A percentile compares a stretch with the other conserved stretches of the same genome.
Conservation (phyloP, 2,329 filamentous ascomycete genomes). For the Penicillium sp. region DNA sequence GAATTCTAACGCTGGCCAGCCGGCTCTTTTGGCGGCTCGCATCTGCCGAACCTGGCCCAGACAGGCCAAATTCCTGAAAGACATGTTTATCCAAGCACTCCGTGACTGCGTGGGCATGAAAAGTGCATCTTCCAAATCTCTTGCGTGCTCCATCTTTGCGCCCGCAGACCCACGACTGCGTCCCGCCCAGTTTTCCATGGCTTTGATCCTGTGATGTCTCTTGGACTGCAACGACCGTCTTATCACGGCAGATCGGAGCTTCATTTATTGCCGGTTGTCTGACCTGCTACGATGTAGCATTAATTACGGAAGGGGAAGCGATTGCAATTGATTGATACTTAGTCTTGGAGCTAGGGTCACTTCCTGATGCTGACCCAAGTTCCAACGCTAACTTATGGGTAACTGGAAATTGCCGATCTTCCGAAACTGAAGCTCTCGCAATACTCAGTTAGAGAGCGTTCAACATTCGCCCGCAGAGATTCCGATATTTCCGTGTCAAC, state of each 20-base stretch:
- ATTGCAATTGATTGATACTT: not conserved
- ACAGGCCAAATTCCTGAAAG: not conserved
- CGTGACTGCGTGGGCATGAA: not conserved
- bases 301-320: not conserved
- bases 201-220: constrained; percentile 1
- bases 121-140: not conserved
- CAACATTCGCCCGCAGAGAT: not conserved
- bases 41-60: constrained; percentile 15
- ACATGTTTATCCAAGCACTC: not conserved
- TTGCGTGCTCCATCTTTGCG: not conserved
- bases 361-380: not conserved
- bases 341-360: no score
- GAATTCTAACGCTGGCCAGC: not conserved
- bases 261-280: constrained; percentile 7
- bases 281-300: not conserved
- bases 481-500: not conserved
- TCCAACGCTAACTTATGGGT: not conserved
- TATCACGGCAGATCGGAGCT: constrained; percentile 6
- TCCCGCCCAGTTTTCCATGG: constrained; percentile 1
- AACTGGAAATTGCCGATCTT: not conserved
- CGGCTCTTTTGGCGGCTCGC: constrained; percentile 12
- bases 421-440: not conserved
- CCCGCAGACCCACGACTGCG: constrained; percentile 6
- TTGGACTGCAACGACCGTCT: not conserved
- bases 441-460: not conserved